Evolutionary conservation across 176 grass and related monocot genomes (phyloP), one percentile per base, ranked within the genome.

Genomic region (Rhynchospora tenuis): DNA sequence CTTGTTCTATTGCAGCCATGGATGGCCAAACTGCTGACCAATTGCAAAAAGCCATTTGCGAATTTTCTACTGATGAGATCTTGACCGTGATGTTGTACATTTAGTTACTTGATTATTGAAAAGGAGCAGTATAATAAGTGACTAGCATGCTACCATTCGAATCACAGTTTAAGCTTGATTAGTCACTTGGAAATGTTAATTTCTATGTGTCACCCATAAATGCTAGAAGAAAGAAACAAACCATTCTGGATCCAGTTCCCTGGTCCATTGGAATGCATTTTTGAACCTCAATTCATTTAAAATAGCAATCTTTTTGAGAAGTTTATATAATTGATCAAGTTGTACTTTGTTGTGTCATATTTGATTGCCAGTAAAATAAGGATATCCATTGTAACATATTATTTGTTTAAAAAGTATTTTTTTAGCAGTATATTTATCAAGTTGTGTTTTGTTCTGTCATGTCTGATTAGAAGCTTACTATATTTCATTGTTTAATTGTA

Each of bases 11-110:
- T 84, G 89, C 89, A 15, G 92, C 92, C 31, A 95, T 95, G 95
- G 95, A 98, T 63, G 92, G 92, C 28, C 92, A 95, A 84, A 98
- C 92, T 64, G 95, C 92, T n/a, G 89, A 93, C 52, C 95, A 98
- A 78, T 81, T 98, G 80, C 92, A 95, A n/a, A 98, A 91, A 87
- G 84, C 89, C 44, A 89, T 98, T 28, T 95, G 92, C 65, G 76
- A 93, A 84, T 93, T 91, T 86, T 90, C 88, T 10, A 95, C 67
- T 15, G 88, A 98, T 43, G 90, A 98, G 63, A 90, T 98, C 59
- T 87, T 95, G 78, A 98, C 91, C 27, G 88, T 98, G 16, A 98
- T 98, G 95, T 98, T 52, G 16, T 74, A 1, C 4, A 73, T 73
- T 48, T 73, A 47, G 42, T 47, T 23, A 12, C 11, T 1, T 51